Percentiles rank a stretch among this genome's conserved stretches.
Evolutionary conservation across 2,329 filamentous ascomycete species (phyloP).

Genomic region (Cyclaneusma minus): DNA sequence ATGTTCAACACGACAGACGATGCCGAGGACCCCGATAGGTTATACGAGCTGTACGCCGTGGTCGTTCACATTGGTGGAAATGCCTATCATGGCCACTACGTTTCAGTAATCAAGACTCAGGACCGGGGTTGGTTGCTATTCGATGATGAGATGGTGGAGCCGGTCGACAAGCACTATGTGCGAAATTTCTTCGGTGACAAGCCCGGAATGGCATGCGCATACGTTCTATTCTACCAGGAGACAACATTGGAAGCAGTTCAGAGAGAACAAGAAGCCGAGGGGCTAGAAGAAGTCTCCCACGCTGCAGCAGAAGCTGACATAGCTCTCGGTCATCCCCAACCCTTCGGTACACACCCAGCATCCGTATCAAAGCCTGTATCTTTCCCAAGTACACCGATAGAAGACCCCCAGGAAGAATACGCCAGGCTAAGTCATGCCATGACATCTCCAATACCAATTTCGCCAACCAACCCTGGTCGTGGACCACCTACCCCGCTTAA

Average conservation of each 20-base stretch:
- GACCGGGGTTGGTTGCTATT: constrained; percentile 93
- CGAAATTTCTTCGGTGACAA: constrained; percentile 95
- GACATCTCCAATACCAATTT: constrained; percentile 36
- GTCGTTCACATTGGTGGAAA: constrained; percentile 95
- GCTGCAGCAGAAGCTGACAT: constrained; percentile 40
- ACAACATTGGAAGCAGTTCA: constrained; percentile 53
- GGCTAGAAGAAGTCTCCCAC: constrained; percentile 41
- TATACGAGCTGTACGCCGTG: constrained; percentile 95
- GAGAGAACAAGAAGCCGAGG: constrained; percentile 74
- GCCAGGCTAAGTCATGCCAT: constrained; percentile 47
- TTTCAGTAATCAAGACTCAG: constrained; percentile 93
- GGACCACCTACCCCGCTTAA: constrained; percentile 17
- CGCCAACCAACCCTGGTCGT: constrained; percentile 5
- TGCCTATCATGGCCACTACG: constrained; percentile 94
- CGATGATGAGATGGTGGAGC: constrained; percentile 97
- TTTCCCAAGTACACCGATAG: constrained; percentile 28
- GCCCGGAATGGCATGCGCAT: constrained; percentile 80
- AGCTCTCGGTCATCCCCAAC: constrained; percentile 30
- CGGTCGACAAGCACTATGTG: constrained; percentile 91
- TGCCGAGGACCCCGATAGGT: constrained; percentile 76
- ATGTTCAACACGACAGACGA: constrained; percentile 97
- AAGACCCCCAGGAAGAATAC: constrained; percentile 36
- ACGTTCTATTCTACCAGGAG: constrained; percentile 96
- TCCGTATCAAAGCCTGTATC: constrained; percentile 34
- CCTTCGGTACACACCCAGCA: constrained; percentile 23